These are phyloP conservation scores for Plantago elongata DNA, from an alignment of 257 asterid genomes.

Conservation along the genomic window DNA sequence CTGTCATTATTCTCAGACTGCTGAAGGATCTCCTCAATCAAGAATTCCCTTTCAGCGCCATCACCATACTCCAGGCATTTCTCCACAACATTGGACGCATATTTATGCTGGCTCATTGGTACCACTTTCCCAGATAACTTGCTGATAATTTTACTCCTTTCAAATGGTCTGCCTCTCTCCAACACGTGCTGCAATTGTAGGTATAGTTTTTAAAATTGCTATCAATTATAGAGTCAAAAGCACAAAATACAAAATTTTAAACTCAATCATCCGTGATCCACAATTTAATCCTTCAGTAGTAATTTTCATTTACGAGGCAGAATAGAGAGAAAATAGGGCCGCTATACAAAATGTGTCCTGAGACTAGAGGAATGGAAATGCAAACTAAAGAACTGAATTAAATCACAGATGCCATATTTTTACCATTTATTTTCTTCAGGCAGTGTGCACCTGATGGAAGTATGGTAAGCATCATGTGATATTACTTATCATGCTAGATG, in stretches of 20 bases:
- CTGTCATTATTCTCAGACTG: slow-evolving; percentile 58
- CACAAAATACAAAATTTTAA: not conserved
- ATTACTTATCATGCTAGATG: too few species aligned
- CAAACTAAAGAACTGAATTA: too few species aligned
- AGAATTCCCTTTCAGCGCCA: slow-evolving; percentile 43
- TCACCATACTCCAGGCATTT: slow-evolving; percentile 69
- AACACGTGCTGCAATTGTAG: slow-evolving; percentile 59
- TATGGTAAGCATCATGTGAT: too few species aligned
- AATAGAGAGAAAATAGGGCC: too few species aligned
- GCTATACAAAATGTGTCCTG: too few species aligned
- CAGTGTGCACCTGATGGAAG: too few species aligned
- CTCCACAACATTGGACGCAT: slow-evolving; percentile 85
- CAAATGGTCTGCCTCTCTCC: slow-evolving; percentile 69
- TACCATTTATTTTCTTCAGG: too few species aligned
- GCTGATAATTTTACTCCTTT: slow-evolving; percentile 57
- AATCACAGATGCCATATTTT: too few species aligned
- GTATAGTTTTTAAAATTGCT: slow-evolving; percentile 6
- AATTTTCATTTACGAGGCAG: too few species aligned
- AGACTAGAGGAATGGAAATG: too few species aligned
- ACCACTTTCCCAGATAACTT: slow-evolving; percentile 61
- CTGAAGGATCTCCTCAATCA: slow-evolving; percentile 71
- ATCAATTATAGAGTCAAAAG: not conserved
- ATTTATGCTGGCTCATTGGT: slow-evolving; percentile 79
- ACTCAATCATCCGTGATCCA: too few species aligned
- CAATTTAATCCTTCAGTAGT: not conserved